Conservation (phyloP, 1,284 basidiomycete species). For the Marasmius tenuissimus region DNA sequence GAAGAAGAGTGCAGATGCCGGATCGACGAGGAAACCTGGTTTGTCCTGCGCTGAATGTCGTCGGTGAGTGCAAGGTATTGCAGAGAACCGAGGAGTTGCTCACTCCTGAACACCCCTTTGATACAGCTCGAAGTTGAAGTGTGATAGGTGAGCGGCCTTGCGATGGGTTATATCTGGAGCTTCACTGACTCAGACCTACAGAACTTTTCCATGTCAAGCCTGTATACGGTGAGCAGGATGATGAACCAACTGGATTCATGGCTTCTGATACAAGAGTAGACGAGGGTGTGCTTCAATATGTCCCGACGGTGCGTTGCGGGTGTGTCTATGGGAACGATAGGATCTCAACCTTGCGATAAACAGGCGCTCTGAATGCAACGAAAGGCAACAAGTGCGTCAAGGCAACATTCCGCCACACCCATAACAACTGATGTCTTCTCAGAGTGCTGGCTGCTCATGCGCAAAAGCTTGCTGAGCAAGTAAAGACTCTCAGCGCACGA, state of each 20-base stretch:
- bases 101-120: neutral
- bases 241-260: neutral
- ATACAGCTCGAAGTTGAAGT: slow-evolving; percentile 52
- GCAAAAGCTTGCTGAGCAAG: slow-evolving; percentile 44
- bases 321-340: neutral
- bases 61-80: slow-evolving; percentile 29
- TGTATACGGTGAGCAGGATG: slow-evolving; percentile 37
- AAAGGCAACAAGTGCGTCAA: slow-evolving; percentile 52
- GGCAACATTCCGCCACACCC: slow-evolving; percentile 3
- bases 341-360: neutral
- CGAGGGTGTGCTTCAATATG: slow-evolving; percentile 54
- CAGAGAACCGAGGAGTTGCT: neutral
- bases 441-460: slow-evolving; percentile 50
- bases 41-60: slow-evolving; percentile 55
- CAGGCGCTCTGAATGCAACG: slow-evolving; percentile 50
- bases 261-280: slow-evolving; percentile 19
- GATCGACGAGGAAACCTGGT: slow-evolving; percentile 22
- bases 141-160: slow-evolving; percentile 40
- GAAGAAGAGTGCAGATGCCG: neutral
- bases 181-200: slow-evolving; percentile 17
- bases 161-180: slow-evolving; percentile 1
- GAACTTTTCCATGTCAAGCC: slow-evolving; percentile 51
- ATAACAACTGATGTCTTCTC: neutral
- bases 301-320: slow-evolving; percentile 38
- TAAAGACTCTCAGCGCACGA: slow-evolving; percentile 41